Conservation (phyloP, 208 protist genomes). For the Crithidia expoeki region DNA sequence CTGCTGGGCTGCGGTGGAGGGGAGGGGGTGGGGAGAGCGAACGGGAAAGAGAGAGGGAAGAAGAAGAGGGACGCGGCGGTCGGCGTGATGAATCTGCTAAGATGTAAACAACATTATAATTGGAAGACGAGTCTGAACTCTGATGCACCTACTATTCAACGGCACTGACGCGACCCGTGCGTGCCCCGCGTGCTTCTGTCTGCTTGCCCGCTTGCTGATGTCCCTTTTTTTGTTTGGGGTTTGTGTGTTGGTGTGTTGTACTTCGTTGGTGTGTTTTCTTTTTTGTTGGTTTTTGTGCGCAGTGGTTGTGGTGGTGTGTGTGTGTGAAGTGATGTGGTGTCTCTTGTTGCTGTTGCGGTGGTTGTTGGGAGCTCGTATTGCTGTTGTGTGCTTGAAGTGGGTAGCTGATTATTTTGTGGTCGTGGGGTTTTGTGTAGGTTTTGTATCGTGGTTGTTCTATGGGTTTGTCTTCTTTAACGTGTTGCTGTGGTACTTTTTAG, state of each 20-base stretch:
- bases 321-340: no score
- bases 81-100: slow-evolving; percentile 29
- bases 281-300: slow-evolving; percentile 10
- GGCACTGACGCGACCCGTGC: slow-evolving; percentile 18
- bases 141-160: slow-evolving; percentile 27
- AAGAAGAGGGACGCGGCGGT: background rate
- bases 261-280: slow-evolving; percentile 4
- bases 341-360: background rate
- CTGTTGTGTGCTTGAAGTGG: no score
- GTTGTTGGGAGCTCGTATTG: background rate
- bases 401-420: no score
- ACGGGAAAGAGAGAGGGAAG: slow-evolving; percentile 2
- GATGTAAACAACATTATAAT: slow-evolving; percentile 35
- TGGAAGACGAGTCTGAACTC: slow-evolving; percentile 37
- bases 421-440: no score
- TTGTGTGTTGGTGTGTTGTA: slow-evolving; percentile 5
- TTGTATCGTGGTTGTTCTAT: no score
- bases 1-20: no score
- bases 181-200: background rate
- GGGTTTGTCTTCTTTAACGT: no score
- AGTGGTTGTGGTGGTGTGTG: no score
- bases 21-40: no score
- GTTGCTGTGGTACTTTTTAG: no score
- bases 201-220: slow-evolving; percentile 10
- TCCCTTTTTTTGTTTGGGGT: background rate